phyloP scores from a whole-genome alignment of 163 green algal genomes.

The Chlamydomonas reinhardtii region DNA sequence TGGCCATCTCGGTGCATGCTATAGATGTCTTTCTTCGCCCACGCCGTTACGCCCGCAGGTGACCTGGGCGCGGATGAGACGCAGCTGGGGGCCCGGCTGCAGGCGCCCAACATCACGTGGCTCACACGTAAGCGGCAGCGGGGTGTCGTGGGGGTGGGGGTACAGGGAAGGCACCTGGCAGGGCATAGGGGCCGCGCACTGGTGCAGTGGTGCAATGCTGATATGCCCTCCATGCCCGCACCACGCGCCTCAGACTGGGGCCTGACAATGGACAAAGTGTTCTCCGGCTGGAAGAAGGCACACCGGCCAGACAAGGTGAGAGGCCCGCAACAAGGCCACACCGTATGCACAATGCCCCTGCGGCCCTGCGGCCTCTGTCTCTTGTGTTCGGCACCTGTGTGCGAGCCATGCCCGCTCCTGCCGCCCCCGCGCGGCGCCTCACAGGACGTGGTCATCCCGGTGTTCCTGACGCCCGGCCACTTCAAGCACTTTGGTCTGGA shows the following conservation, averaged over 20 bases:
- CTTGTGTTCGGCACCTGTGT: too few species aligned
- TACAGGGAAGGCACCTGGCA: too few species aligned
- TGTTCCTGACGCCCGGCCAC: constrained; percentile 50
- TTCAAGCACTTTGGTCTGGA: constrained; percentile 53
- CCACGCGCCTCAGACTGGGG: constrained; percentile 37
- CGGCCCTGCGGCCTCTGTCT: too few species aligned
- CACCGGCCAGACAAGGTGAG: constrained; percentile 35
- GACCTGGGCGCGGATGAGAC: constrained; percentile 47
- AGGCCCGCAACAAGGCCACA: not conserved
- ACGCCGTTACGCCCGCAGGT: too few species aligned
- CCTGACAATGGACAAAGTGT: constrained; percentile 3
- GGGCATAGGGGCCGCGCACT: too few species aligned
- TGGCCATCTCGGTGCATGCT: too few species aligned
- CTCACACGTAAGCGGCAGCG: constrained; percentile 39
- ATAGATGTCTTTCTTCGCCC: too few species aligned
- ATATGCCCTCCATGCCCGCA: too few species aligned
- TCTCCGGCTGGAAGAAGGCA: constrained; percentile 20
- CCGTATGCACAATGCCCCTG: too few species aligned
- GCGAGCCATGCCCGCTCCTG: not conserved
- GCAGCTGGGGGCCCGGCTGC: not conserved
- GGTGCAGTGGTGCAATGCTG: too few species aligned
- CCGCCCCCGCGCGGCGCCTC: too few species aligned
- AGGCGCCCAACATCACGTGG: constrained; percentile 43
- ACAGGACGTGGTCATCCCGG: constrained; percentile 56
- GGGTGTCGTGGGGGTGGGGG: too few species aligned